phyloP scores from a whole-genome alignment of 2,329 filamentous ascomycete species.

The Fusarium oligoseptatum region DNA sequence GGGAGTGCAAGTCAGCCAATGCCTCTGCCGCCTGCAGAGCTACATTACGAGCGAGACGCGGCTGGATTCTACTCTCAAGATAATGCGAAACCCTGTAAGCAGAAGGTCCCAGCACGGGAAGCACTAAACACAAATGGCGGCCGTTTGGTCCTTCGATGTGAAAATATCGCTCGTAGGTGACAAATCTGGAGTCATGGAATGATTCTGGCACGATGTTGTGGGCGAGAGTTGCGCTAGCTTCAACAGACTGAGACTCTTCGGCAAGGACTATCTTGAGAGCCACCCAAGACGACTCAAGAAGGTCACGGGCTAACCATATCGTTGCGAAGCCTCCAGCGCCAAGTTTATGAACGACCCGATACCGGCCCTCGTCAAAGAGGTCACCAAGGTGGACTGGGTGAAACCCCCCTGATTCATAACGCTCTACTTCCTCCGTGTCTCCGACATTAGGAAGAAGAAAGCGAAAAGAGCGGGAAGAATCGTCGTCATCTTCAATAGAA shows the following conservation, averaged over 20 bases:
- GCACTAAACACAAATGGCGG: conserved; percentile 45
- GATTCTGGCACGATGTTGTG: neutral
- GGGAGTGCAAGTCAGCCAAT: conserved; percentile 35
- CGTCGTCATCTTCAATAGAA: neutral
- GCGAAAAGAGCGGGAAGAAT: neutral
- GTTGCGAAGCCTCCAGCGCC: conserved; percentile 59
- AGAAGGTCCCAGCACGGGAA: conserved; percentile 41
- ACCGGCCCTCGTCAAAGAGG: conserved; percentile 52
- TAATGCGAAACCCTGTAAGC: conserved; percentile 21
- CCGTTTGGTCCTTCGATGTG: conserved; percentile 44
- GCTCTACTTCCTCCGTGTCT: conserved; percentile 15
- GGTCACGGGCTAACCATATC: conserved; percentile 58
- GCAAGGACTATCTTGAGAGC: conserved; percentile 44
- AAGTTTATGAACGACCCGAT: conserved; percentile 57
- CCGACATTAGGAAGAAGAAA: neutral
- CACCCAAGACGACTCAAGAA: conserved; percentile 25
- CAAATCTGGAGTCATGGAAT: conserved; percentile 21
- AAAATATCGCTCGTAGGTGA: neutral
- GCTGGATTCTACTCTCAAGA: conserved; percentile 29
- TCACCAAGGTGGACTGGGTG: conserved; percentile 58
- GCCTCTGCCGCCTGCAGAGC: conserved; percentile 33
- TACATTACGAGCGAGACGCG: conserved; percentile 17
- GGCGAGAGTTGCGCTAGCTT: neutral
- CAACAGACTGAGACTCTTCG: conserved; percentile 21
- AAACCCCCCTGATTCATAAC: conserved; percentile 55